Conservation (phyloP, 2,329 filamentous ascomycete species). For the Zymoseptoria pseudotritici region DNA sequence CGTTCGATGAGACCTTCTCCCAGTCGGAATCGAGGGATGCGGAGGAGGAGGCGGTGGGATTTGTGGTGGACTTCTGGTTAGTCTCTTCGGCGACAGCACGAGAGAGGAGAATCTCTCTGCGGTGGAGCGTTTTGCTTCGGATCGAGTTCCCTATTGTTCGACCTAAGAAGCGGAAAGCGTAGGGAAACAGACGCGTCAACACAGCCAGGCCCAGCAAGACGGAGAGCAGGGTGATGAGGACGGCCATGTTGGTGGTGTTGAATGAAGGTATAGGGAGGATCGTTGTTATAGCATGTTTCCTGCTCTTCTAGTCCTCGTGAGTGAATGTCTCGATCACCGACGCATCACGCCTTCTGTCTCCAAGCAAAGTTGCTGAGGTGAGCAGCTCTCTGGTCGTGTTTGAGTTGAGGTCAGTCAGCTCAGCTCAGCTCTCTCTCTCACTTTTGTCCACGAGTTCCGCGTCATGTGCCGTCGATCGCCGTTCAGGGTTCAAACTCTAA, state of each 20-base stretch:
- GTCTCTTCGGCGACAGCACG: slow-evolving; percentile 24
- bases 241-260: background rate
- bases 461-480: background rate
- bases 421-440: background rate
- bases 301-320: background rate
- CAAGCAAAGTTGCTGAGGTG: background rate
- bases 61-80: slow-evolving; percentile 5
- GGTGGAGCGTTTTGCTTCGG: slow-evolving; percentile 24
- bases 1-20: slow-evolving; percentile 55
- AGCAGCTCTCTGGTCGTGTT: background rate
- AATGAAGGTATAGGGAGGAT: background rate
- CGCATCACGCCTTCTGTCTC: background rate
- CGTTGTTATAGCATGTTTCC: background rate
- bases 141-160: slow-evolving; percentile 22
- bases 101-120: slow-evolving; percentile 25
- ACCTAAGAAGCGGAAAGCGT: slow-evolving; percentile 18
- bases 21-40: slow-evolving; percentile 55
- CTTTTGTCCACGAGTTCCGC: background rate
- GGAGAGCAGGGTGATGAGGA: slow-evolving; percentile 9
- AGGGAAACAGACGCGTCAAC: slow-evolving; percentile 20
- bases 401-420: background rate
- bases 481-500: slow-evolving; percentile 5
- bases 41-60: slow-evolving; percentile 15
- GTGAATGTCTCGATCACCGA: background rate
- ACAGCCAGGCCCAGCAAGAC: slow-evolving; percentile 18